A percentile compares a stretch with the other conserved stretches of the same genome.
phyloP scores from a whole-genome alignment of 2,329 filamentous ascomycete species.

The Xylariaceae sp. region DNA sequence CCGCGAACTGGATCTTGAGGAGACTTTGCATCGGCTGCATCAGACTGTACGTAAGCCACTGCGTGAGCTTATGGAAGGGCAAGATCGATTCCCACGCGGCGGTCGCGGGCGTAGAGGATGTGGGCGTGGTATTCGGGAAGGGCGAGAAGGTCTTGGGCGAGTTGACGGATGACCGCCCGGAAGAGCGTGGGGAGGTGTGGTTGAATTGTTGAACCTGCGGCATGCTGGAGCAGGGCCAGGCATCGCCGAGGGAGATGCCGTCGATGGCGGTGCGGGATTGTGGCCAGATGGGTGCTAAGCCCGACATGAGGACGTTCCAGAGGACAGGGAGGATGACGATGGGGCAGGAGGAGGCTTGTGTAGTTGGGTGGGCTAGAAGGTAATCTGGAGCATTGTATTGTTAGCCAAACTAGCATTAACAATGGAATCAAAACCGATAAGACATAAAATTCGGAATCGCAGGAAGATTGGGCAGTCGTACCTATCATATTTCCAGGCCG shows the following conservation, averaged over 20 bases:
- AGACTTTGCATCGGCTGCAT: constrained; percentile 87
- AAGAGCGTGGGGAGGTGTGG: too few relatives aligned
- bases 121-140: constrained; percentile 38
- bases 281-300: constrained; percentile 85
- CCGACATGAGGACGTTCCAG: constrained; percentile 87
- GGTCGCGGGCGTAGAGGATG: constrained; percentile 17
- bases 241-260: constrained; percentile 82
- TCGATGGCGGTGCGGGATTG: constrained; percentile 80
- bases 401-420: too few relatives aligned
- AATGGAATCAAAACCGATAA: too few relatives aligned
- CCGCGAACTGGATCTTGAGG: constrained; percentile 75
- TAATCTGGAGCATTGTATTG: constrained; percentile 65
- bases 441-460: too few relatives aligned
- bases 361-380: constrained; percentile 85
- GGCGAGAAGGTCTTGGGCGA: constrained; percentile 48
- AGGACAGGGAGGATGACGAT: constrained; percentile 83
- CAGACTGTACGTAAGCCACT: constrained; percentile 91
- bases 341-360: constrained; percentile 81
- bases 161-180: constrained; percentile 26
- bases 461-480: constrained; percentile 41
- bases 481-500: constrained; percentile 93
- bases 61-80: constrained; percentile 90
- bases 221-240: constrained; percentile 86
- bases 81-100: constrained; percentile 70
- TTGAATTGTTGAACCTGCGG: constrained; percentile 44